A percentile compares a stretch with the other conserved stretches of the same genome.
phyloP scores from a whole-genome alignment of 2,329 filamentous ascomycete genomes.

The Didymella arachidicola region DNA sequence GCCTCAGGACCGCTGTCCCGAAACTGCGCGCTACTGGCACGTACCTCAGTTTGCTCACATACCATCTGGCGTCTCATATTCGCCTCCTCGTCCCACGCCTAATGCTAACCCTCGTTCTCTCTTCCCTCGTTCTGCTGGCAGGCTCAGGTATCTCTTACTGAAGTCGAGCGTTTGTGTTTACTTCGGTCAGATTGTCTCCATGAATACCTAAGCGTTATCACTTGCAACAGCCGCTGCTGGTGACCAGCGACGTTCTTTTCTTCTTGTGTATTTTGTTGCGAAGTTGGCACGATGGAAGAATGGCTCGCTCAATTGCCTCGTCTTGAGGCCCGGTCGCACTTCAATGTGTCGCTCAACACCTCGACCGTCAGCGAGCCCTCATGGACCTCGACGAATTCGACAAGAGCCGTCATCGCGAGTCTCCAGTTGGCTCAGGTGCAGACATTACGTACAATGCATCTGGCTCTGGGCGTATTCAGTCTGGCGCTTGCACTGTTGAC shows the following conservation, averaged over 20 bases:
- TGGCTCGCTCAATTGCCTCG: constrained; percentile 43
- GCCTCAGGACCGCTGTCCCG: constrained; percentile 50
- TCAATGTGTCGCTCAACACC: constrained; percentile 49
- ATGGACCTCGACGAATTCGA: constrained; percentile 43
- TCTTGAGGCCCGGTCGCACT: constrained; percentile 48
- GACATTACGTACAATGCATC: constrained; percentile 50
- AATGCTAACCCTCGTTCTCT: constrained; percentile 49
- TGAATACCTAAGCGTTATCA: constrained; percentile 47
- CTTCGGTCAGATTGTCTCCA: constrained; percentile 46
- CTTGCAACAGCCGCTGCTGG: constrained; percentile 51
- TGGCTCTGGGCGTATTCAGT: constrained; percentile 51
- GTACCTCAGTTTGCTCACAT: constrained; percentile 48
- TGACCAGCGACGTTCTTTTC: constrained; percentile 47
- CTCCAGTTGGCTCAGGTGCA: constrained; percentile 50
- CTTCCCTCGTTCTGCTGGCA: constrained; percentile 51
- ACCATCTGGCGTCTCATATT: constrained; percentile 51
- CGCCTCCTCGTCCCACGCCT: constrained; percentile 46
- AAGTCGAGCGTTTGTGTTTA: constrained; percentile 50
- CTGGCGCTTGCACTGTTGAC: constrained; percentile 46
- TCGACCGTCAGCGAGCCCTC: constrained; percentile 39
- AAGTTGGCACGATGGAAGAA: constrained; percentile 49
- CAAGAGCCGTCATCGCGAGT: constrained; percentile 43
- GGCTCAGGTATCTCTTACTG: constrained; percentile 49
- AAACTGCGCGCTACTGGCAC: constrained; percentile 48
- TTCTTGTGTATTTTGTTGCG: constrained; percentile 42